Conservation (phyloP, 1,139 yeast species). For the Protomyces pachydermus region DNA sequence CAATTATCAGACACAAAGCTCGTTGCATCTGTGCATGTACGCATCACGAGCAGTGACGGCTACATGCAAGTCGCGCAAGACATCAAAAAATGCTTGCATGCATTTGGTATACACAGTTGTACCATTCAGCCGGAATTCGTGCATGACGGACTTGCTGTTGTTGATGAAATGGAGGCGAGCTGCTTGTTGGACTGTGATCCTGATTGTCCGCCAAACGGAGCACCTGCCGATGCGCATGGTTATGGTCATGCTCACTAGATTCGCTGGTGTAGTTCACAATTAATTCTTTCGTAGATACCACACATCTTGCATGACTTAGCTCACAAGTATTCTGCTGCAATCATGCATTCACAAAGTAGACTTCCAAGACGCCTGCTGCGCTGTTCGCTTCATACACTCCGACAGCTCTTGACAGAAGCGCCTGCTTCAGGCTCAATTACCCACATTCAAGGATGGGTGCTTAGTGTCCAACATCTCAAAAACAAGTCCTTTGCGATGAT, state of each 20-base stretch:
- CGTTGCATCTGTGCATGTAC: constrained; percentile 86
- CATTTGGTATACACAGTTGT: constrained; percentile 83
- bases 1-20: constrained; percentile 80
- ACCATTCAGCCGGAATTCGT: constrained; percentile 59
- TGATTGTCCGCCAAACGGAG: constrained; percentile 15
- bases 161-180: constrained; percentile 3
- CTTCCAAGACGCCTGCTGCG: background rate
- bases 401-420: background rate
- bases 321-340: background rate
- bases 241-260: constrained; percentile 4
- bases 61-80: constrained; percentile 68
- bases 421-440: background rate
- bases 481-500: constrained; percentile 75
- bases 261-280: background rate
- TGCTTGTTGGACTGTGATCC: constrained; percentile 23
- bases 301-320: no score
- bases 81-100: constrained; percentile 74
- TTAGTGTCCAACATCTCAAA: constrained; percentile 64
- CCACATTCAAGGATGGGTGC: constrained; percentile 59
- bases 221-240: constrained; percentile 1
- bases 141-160: constrained; percentile 9
- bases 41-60: constrained; percentile 47
- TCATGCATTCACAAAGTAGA: background rate
- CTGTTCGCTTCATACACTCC: background rate
- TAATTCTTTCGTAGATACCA: background rate